phyloP scores from a whole-genome alignment of 768 basidiomycete genomes.

The Paxillus involutus region DNA sequence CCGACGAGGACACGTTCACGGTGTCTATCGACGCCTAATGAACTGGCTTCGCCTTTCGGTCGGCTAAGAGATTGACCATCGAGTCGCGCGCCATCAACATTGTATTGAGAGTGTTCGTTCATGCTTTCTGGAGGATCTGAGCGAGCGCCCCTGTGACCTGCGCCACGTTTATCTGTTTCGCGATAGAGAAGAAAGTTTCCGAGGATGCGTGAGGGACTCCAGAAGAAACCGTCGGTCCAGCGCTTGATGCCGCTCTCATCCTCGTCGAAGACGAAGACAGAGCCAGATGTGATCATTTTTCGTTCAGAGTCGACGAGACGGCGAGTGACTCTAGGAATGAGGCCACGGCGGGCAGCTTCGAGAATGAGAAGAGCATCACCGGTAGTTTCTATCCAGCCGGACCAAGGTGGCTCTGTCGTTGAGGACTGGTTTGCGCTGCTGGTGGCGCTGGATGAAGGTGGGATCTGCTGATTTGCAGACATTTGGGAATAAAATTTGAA shows the following conservation, averaged over 20 bases:
- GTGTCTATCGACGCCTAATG: constrained; percentile 59
- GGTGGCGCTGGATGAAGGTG: constrained; percentile 23
- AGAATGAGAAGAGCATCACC: constrained; percentile 96
- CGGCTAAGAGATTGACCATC: constrained; percentile 56
- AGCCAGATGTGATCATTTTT: constrained; percentile 89
- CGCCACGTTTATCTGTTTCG: constrained; percentile 84
- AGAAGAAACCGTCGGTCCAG: constrained; percentile 97
- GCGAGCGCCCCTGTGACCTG: constrained; percentile 57
- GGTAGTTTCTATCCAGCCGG: constrained; percentile 93
- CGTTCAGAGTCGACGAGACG: constrained; percentile 91
- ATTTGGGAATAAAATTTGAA: constrained; percentile 22
- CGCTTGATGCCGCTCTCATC: constrained; percentile 96
- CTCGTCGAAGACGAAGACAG: constrained; percentile 97
- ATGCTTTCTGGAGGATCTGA: constrained; percentile 38
- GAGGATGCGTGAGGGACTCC: constrained; percentile 90
- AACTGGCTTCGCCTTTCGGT: constrained; percentile 53
- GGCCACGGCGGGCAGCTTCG: constrained; percentile 86
- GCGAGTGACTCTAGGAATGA: constrained; percentile 90
- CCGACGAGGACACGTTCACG: constrained; percentile 84
- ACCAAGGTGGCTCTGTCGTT: constrained; percentile 82
- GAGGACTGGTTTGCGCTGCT: constrained; percentile 33
- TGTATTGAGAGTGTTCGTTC: constrained; percentile 40
- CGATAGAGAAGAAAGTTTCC: constrained; percentile 96
- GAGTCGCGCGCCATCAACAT: constrained; percentile 29
- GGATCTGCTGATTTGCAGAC: constrained; percentile 32